Evolutionary conservation across 805 yeast species (phyloP), one percentile per base, ranked within the genome.

Genomic region (Barnettozyma botsteinii): DNA sequence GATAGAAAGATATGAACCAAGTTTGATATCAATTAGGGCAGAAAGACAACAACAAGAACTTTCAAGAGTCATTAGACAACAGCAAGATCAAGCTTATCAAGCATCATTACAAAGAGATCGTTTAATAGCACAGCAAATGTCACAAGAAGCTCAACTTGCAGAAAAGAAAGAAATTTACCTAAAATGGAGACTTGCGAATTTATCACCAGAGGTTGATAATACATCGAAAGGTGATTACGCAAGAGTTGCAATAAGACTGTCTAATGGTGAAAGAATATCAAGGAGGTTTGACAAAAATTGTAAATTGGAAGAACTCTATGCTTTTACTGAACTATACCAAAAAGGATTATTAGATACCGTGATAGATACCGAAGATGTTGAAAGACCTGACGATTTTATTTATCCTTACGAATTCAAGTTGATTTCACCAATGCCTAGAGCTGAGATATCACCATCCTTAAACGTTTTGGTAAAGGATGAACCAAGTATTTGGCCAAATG

Each of bases 41-140:
- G 89, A 82, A 42, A 69, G 79, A 34, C 75, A 78, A 49, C 79
- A 80, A 36, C 69, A 73, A 34, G 80, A 77, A 30, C 57, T 75
- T 44, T 69, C 80, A 29, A 73, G 79, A 43, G 62, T 69, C 11
- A 64, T 86, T 25, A 70, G 85, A 37, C 70, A 72, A 45, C 81
- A 81, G 51, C 96, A 89, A 60, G 93, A 87, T 53, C 64, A 72
- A 33, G 87, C 93, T 17, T 88, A 79, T 61, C 79, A 81, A 53
- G 73, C 73, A 26, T 79, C 95, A 0, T 64, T 89, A 26, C 72
- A 73, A 14, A 69, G 75, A 26, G 98, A 89, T 61, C 70, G 79
- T 40, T 67, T 69, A 38, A 67, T 80, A 24, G 72, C 70, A 19
- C 66, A 65, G 36, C 67, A 69, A 49, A 56, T 63, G 44, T 57